These are phyloP conservation scores for Yamagishiella unicocca DNA, from an alignment of 139 green algal species.

Conservation along the genomic window DNA sequence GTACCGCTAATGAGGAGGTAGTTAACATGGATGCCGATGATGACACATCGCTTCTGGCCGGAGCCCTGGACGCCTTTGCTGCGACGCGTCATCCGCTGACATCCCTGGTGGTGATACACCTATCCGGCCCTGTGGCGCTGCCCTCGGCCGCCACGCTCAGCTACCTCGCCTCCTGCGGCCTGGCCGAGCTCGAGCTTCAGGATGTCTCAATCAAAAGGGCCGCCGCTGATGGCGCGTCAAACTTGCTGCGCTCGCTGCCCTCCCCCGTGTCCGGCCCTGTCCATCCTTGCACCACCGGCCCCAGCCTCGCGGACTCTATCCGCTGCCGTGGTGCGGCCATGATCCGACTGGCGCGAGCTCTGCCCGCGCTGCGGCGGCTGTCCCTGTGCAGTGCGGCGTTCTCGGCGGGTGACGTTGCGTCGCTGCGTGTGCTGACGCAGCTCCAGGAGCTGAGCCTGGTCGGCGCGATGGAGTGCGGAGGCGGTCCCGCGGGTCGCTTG, in stretches of 20 bases:
- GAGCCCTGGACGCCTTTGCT: neutral
- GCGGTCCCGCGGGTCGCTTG: too few species aligned
- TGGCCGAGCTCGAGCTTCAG: neutral
- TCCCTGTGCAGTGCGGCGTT: constrained; percentile 5
- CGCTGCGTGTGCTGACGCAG: neutral
- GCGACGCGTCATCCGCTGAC: neutral
- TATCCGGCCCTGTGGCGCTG: neutral
- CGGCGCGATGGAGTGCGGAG: constrained; percentile 3
- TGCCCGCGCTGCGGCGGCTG: neutral
- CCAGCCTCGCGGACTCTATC: neutral
- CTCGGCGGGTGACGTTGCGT: neutral
- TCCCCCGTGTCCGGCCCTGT: neutral
- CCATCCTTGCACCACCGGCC: too few species aligned
- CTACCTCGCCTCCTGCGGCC: neutral
- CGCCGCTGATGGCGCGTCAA: neutral
- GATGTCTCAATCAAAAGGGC: neutral
- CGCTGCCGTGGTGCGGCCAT: neutral
- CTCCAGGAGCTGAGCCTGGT: neutral
- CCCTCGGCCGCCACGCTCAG: neutral
- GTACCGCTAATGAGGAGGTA: neutral
- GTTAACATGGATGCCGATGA: neutral
- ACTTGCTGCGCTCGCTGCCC: neutral
- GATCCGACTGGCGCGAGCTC: neutral
- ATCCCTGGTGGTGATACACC: neutral
- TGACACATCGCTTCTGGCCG: neutral